These are phyloP conservation scores for Atalantia buxifolia DNA, from an alignment of 345 rosid genomes.

Conservation along the genomic window DNA sequence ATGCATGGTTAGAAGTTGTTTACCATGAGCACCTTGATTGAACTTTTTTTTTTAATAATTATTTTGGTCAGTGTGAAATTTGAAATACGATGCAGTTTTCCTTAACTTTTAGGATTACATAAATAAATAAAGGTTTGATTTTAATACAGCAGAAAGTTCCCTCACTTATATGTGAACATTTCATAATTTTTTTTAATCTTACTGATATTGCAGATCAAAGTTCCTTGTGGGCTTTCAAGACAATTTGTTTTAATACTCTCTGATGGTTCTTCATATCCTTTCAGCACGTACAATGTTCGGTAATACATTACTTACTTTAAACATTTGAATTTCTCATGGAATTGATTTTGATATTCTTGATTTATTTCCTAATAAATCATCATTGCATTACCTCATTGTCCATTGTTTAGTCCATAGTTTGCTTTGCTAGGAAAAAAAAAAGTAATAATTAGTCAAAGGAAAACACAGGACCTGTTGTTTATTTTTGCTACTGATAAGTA, in stretches of 20 bases:
- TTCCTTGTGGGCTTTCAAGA: constrained; percentile 70
- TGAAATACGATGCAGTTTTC: neutral
- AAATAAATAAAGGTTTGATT: neutral
- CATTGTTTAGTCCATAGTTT: neutral
- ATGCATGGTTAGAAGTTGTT: neutral
- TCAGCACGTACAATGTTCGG: constrained; percentile 61
- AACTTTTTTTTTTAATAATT: neutral
- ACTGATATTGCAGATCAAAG: constrained; percentile 62
- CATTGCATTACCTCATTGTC: neutral
- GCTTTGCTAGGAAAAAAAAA: neutral
- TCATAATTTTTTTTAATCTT: neutral
- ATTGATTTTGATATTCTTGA: neutral
- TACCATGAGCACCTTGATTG: neutral
- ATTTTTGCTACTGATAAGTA: too few species aligned
- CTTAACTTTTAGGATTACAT: neutral
- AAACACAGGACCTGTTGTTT: neutral
- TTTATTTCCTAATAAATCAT: neutral
- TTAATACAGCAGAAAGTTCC: neutral
- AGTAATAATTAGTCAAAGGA: neutral
- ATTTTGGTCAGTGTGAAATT: neutral
- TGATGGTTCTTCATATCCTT: constrained; percentile 74
- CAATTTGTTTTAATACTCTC: constrained; percentile 77
- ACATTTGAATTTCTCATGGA: neutral
- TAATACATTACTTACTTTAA: constrained; percentile 18
- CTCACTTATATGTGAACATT: neutral